Conservation (phyloP, 352 stramenopile genomes). For the Phytopythium ostracodes region DNA sequence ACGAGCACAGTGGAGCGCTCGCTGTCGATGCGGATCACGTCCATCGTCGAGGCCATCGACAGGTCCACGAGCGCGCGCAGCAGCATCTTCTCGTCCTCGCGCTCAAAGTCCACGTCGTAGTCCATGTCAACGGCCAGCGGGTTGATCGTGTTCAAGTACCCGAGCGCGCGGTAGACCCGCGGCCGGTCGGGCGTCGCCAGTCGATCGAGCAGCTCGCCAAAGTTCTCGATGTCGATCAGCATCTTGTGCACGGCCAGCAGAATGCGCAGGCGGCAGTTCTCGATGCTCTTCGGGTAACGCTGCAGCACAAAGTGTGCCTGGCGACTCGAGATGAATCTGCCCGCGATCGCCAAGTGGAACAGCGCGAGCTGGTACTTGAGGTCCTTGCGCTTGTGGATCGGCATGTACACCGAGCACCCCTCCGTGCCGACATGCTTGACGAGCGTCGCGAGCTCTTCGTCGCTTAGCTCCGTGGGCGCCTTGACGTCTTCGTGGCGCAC, state of each 20-base stretch:
- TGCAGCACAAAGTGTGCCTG: constrained; percentile 61
- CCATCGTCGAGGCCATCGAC: constrained; percentile 57
- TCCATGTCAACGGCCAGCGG: constrained; percentile 63
- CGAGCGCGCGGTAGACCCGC: constrained; percentile 39
- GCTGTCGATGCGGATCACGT: constrained; percentile 71
- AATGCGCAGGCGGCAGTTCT: constrained; percentile 43
- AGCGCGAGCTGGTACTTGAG: constrained; percentile 71
- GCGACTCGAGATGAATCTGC: constrained; percentile 28
- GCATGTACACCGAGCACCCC: constrained; percentile 68
- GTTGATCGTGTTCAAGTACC: constrained; percentile 61
- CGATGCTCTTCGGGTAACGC: constrained; percentile 70
- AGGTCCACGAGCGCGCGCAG: constrained; percentile 59
- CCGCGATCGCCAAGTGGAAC: constrained; percentile 59
- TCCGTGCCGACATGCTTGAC: constrained; percentile 52
- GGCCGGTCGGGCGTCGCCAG: constrained; percentile 32
- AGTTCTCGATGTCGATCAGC: constrained; percentile 64
- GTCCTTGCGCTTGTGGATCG: constrained; percentile 59
- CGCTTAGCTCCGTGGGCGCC: constrained; percentile 17
- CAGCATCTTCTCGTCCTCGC: constrained; percentile 58
- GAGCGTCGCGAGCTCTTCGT: constrained; percentile 35
- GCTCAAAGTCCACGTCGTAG: constrained; percentile 66
- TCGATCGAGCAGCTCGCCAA: constrained; percentile 54
- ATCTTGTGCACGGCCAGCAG: constrained; percentile 51
- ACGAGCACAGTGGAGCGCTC: constrained; percentile 55
- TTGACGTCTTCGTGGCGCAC: constrained; percentile 44